A percentile compares a stretch with the other conserved stretches of the same genome.
phyloP scores from a whole-genome alignment of 257 asterid species.

The Nicotiana obtusifolia region DNA sequence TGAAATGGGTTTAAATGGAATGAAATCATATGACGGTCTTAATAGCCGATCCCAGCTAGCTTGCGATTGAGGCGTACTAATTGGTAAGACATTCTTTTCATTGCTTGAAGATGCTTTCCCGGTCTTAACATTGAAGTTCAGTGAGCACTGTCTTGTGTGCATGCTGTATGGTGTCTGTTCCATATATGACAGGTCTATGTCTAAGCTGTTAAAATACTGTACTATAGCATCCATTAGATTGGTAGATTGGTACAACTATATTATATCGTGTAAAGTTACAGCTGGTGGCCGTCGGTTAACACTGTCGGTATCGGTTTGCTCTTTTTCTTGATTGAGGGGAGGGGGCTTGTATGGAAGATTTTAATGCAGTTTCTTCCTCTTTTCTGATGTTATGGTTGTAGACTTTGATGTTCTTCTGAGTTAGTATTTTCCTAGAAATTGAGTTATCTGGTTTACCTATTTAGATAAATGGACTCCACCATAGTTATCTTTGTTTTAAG shows the following conservation, averaged over 20 bases:
- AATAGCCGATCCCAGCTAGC: neutral
- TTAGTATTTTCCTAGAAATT: neutral
- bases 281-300: conserved; percentile 6
- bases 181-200: neutral
- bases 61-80: neutral
- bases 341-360: neutral
- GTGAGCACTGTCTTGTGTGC: neutral
- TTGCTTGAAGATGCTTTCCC: neutral
- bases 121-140: neutral
- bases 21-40: neutral
- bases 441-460: neutral
- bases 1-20: neutral
- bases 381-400: neutral
- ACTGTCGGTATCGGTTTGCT: neutral
- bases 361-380: neutral
- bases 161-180: neutral
- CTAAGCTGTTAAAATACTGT: neutral
- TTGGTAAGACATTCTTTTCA: conserved; percentile 1
- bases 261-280: neutral
- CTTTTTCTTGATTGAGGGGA: conserved; percentile 4
- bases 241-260: neutral
- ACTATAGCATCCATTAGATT: neutral
- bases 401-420: neutral
- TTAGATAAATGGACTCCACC: neutral
- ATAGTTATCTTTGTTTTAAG: neutral